These are phyloP conservation scores for Hypoxylon sp. DNA, from an alignment of 2,329 filamentous ascomycete genomes.

Conservation along the genomic window DNA sequence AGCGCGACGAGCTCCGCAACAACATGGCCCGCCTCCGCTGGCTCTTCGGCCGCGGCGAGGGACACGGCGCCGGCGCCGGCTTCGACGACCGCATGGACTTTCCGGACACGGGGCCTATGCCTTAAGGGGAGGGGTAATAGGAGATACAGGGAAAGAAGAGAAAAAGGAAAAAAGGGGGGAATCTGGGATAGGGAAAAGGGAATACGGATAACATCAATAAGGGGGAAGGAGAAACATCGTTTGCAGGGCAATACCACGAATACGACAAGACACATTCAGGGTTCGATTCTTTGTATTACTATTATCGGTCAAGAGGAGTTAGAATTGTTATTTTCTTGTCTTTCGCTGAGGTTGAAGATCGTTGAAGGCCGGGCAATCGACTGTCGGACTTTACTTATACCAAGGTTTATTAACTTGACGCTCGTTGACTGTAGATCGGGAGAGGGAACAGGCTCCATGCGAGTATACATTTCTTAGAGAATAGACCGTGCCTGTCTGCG, in stretches of 20 bases:
- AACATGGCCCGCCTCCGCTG: conserved; percentile 44
- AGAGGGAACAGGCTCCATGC: not conserved
- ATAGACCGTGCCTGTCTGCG: not conserved
- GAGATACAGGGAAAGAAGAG: not conserved
- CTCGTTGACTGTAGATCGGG: not conserved
- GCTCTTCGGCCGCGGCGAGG: conserved; percentile 43
- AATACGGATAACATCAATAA: not conserved
- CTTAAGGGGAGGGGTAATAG: conserved; percentile 3
- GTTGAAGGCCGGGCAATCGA: conserved; percentile 20
- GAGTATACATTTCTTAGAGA: conserved; percentile 2
- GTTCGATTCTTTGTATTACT: conserved; percentile 24
- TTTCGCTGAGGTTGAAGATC: too few species aligned
- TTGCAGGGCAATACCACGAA: too few species aligned
- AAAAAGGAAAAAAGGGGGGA: too few species aligned
- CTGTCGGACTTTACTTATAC: conserved; percentile 9
- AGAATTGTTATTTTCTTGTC: too few species aligned
- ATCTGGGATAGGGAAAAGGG: not conserved
- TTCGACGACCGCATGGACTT: conserved; percentile 18
- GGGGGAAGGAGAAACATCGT: not conserved
- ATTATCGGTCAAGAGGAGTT: conserved; percentile 18
- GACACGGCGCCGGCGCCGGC: conserved; percentile 29
- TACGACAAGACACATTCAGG: not conserved
- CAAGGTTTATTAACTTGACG: not conserved
- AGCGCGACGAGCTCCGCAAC: conserved; percentile 47
- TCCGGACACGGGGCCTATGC: conserved; percentile 9